Conservation (phyloP, 129 eudicot genomes). For the Erigeron canadensis region DNA sequence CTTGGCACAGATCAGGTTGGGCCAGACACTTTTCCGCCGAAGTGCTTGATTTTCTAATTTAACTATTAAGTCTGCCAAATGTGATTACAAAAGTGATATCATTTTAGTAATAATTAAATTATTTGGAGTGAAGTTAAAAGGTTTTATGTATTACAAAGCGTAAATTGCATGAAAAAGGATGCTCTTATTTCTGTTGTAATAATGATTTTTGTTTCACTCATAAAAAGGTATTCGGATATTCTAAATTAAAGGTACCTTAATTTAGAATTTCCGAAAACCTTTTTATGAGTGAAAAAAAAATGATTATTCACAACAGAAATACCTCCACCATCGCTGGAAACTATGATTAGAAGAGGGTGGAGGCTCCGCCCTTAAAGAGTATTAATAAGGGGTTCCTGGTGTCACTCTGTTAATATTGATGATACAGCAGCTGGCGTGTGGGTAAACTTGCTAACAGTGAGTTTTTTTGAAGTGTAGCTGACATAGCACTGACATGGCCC, state of each 20-base stretch:
- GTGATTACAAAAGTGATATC: neutral
- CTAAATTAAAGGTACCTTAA: neutral
- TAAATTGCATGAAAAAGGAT: neutral
- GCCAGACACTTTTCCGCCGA: neutral
- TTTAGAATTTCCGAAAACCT: too few species aligned
- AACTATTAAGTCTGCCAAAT: neutral
- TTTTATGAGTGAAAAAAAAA: too few species aligned
- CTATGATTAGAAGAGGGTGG: too few species aligned
- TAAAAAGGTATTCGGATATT: neutral
- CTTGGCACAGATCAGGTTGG: neutral
- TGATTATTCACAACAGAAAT: too few species aligned
- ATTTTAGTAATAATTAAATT: neutral
- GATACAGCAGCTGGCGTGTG: conserved; percentile 1
- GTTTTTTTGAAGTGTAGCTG: neutral
- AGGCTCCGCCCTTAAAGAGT: too few species aligned
- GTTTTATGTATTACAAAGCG: neutral
- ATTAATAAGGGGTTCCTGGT: too few species aligned
- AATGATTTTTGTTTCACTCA: neutral
- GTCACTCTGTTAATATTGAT: neutral
- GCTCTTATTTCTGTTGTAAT: neutral
- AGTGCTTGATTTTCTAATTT: neutral
- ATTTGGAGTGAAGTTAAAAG: neutral
- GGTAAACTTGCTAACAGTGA: neutral
- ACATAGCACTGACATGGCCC: conserved; percentile 2
- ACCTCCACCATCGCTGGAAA: too few species aligned